These are phyloP conservation scores for Eleusine coracana DNA, from an alignment of 176 grass and related monocot genomes.

Conservation along the genomic window DNA sequence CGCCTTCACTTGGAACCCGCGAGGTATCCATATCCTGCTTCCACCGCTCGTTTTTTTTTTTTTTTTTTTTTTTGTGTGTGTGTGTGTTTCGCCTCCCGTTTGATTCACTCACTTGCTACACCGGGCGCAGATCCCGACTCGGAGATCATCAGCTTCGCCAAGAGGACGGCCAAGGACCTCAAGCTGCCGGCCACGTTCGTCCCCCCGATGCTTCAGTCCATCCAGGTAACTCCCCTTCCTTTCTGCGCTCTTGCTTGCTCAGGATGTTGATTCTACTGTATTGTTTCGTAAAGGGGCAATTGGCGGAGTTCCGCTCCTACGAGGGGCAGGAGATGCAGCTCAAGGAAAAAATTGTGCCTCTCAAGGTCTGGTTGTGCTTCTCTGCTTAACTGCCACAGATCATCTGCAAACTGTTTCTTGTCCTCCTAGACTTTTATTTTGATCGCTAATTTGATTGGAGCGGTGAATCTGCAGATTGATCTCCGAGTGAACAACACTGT, in stretches of 20 bases:
- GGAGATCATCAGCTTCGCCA: conserved; percentile 76
- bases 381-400: neutral
- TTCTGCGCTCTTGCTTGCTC: neutral
- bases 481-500: conserved; percentile 86
- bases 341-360: conserved; percentile 87
- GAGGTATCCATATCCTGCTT: conserved; percentile 35
- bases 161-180: conserved; percentile 89
- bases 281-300: conserved; percentile 54
- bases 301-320: conserved; percentile 86
- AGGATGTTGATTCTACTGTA: neutral
- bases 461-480: conserved; percentile 72
- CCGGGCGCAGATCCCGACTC: conserved; percentile 79
- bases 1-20: conserved; percentile 92
- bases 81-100: neutral
- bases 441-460: neutral
- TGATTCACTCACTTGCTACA: neutral
- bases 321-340: conserved; percentile 98
- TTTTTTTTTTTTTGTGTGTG: no score
- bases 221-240: conserved; percentile 54
- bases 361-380: conserved; percentile 66
- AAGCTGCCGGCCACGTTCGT: conserved; percentile 78
- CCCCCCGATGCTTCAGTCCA: conserved; percentile 85
- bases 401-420: neutral
- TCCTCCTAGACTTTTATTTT: neutral
- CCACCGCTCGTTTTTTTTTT: neutral